Evolutionary conservation across 192 early-diverging fungal genomes (phyloP), one percentile per base, ranked within the genome.

Genomic region (Gonapodya sp.): DNA sequence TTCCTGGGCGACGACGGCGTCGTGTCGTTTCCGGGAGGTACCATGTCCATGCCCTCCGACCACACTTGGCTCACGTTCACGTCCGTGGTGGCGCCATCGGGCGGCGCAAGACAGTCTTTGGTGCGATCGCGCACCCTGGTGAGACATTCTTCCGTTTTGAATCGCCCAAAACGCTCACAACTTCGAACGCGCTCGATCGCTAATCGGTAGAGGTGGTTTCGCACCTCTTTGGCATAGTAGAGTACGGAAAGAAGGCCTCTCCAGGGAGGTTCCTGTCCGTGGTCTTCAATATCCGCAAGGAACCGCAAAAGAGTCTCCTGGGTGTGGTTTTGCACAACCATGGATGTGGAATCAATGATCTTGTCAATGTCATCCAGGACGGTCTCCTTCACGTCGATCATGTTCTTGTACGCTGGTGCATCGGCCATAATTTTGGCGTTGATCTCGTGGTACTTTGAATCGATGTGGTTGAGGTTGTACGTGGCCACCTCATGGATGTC

Each of bases 181-280:
- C 79, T 79, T 2, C 36, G 79, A 14, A 88, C 85, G 18, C 82
- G 83, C 31, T 36, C 80, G 18, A 85, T 73, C 73, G 85, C 82
- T 35, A 87, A 83, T 0, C 36, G 18, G 24, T 86, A 85, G 32
- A 86, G 85, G 0, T 83, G 78, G 31, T 87, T 85, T 0, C 92
- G 87, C 80, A 99, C 85, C 74, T 93, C 92, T 72, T 91, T 87
- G 18, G 96, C 94, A 85, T 97, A 99, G 73, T 91, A 87, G 95
- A 95, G 96, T 36, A 94, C 89, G 79, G 93, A 90, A 18, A 95
- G 81, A 36, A 96, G 81, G 34, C 97, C 96, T 34, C 90, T 89
- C 85, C 93, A 99, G 73, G 93, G 88, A 14, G 95, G 89, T 31
- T 88, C 83, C 36, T 92, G 89, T 31, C 90, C 85, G 80, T 92